Evolutionary conservation across 1,284 basidiomycete genomes (phyloP), one percentile per base, ranked within the genome.

Genomic region (Sporisorium scitamineum): DNA sequence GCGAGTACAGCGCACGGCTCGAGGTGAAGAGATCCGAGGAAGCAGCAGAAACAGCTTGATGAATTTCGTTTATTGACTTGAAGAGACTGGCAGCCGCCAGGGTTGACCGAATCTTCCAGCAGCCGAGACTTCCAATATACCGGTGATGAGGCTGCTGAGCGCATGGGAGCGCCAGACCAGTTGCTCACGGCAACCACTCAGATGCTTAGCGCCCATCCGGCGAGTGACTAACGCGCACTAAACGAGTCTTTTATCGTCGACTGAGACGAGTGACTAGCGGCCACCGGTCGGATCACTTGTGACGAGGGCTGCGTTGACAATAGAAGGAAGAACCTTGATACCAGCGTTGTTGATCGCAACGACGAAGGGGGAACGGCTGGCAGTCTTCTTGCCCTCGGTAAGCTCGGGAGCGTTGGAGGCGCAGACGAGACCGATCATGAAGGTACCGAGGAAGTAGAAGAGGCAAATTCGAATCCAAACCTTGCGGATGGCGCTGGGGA

Each of bases 31-130:
- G 85, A 80, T 94, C 91, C 76, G 91, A 92, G 45, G 90, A 92
- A 6, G 92, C 93, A 8, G 94, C 93, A 7, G 93, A 94, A 89
- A 92, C 92, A 1, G 94, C 94, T n/a, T n/a, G n/a, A n/a, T n/a
- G n/a, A n/a, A n/a, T n/a, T n/a, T n/a, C n/a, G n/a, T n/a, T n/a
- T n/a, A n/a, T n/a, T n/a, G n/a, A n/a, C n/a, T n/a, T n/a, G n/a
- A n/a, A n/a, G n/a, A n/a, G n/a, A n/a, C n/a, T n/a, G n/a, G n/a
- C n/a, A n/a, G n/a, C n/a, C n/a, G n/a, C n/a, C n/a, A n/a, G n/a
- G n/a, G n/a, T n/a, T n/a, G n/a, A n/a, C n/a, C n/a, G n/a, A n/a
- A n/a, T n/a, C n/a, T n/a, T n/a, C n/a, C n/a, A n/a, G n/a, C n/a
- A n/a, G n/a, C n/a, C n/a, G n/a, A n/a, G n/a, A n/a, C n/a, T n/a